Evolutionary conservation across 164 flowering plant species (phyloP), one percentile per base, ranked within the genome.

Genomic region (Nymphaea colorata): DNA sequence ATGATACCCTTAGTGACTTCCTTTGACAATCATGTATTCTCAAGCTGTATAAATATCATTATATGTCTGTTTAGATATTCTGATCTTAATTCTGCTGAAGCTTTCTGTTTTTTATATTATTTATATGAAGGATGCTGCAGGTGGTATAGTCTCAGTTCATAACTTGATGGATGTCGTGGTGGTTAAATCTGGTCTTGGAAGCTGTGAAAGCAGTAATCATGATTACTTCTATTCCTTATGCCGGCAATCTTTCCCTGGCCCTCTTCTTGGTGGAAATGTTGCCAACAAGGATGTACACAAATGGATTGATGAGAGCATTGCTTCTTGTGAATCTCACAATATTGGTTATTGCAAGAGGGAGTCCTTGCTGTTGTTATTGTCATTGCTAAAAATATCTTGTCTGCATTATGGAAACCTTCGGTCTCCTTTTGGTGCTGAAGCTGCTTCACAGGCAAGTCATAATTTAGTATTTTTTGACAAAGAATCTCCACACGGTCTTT

Each of bases 381-480:
- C 96, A 42, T 80, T 95, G 83, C 88, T 95, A 11, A 90, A 83
- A 80, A 89, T 95, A 71, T 82, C 90, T 44, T 87, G 85, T 72
- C 99, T 92, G 77, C 85, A 92, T 79, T 90, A 92, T 80, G 99
- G 99, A 63, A 90, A 88, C 77, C 89, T 95, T 61, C 87, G 99
- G 43, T 87, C 98, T 69, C 91, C 97, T 79, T 89, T 90, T 81
- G 98, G 99, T 25, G 71, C 84, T 62, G 97, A 92, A 59, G 62
- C 75, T n/a, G 68, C 79, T 2, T 65, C 72, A 68, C 88, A 77
- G 93, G 99, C 92, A 82, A 75, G 68, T 51, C 57, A 51, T 51
- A 51, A 15, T 51, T 4, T 3, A 55, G 7, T 62, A 45, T 57
- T 15, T 44, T 51, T 36, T 0, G 57, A 25, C n/a, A 51, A 51